Conservation (phyloP, 2,329 filamentous ascomycete genomes). For the Cercospora citrullina region DNA sequence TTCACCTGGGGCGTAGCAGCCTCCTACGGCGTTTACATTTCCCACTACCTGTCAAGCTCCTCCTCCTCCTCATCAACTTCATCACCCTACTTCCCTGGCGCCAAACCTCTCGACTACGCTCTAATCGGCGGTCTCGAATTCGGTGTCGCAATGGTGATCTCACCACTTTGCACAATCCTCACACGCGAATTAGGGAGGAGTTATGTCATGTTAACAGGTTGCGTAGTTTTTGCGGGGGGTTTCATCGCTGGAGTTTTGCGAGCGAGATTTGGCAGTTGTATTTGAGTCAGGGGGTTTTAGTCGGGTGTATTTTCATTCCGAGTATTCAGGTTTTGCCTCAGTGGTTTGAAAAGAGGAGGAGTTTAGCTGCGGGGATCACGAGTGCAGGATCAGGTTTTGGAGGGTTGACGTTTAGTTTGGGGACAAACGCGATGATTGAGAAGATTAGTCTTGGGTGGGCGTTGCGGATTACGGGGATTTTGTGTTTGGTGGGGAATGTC, state of each 20-base stretch:
- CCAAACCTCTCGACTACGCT: slow-evolving; percentile 43
- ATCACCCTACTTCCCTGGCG: slow-evolving; percentile 36
- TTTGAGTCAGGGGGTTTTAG: slow-evolving; percentile 44
- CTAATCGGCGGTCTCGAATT: slow-evolving; percentile 46
- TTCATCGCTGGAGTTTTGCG: slow-evolving; percentile 43
- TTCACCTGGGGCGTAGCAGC: slow-evolving; percentile 38
- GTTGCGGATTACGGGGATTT: slow-evolving; percentile 44
- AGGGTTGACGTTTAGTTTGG: slow-evolving; percentile 41
- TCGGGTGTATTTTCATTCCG: slow-evolving; percentile 47
- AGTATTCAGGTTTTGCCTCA: slow-evolving; percentile 43
- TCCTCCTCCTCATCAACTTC: slow-evolving; percentile 27
- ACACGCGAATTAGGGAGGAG: slow-evolving; percentile 34
- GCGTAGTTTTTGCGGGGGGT: slow-evolving; percentile 39
- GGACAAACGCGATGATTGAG: slow-evolving; percentile 43
- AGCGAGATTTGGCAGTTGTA: slow-evolving; percentile 44
- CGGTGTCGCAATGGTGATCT: slow-evolving; percentile 40
- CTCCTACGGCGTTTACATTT: slow-evolving; percentile 48
- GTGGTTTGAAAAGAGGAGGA: slow-evolving; percentile 45
- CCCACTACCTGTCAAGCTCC: slow-evolving; percentile 46
- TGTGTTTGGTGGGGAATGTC: slow-evolving; percentile 35
- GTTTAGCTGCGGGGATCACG: slow-evolving; percentile 46
- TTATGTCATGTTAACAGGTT: slow-evolving; percentile 37
- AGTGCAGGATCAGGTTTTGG: slow-evolving; percentile 45
- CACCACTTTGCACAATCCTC: slow-evolving; percentile 38
- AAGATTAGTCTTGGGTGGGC: slow-evolving; percentile 43